phyloP scores from a whole-genome alignment of 345 rosid genomes.

The Aquilaria malaccensis region DNA sequence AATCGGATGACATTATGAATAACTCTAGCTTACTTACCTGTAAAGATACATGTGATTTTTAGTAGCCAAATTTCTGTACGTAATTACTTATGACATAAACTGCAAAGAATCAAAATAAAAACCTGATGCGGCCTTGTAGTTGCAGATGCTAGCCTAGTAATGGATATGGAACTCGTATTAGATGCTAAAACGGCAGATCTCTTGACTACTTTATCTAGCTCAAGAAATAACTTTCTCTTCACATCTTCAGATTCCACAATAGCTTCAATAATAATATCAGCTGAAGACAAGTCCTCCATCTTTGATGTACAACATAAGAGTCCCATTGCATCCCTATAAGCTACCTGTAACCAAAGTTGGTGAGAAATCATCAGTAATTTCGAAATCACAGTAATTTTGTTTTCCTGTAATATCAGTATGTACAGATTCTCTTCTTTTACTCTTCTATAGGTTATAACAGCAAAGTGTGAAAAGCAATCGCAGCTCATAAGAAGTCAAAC shows the following conservation, averaged over 20 bases:
- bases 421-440: too few species aligned
- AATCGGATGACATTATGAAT: slow-evolving; percentile 3
- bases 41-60: neutral
- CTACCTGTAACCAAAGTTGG: slow-evolving; percentile 29
- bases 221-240: slow-evolving; percentile 60
- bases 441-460: too few species aligned
- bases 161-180: slow-evolving; percentile 88
- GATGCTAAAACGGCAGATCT: slow-evolving; percentile 72
- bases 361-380: too few species aligned
- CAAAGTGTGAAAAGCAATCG: too few species aligned
- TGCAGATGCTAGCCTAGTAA: slow-evolving; percentile 75
- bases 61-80: neutral
- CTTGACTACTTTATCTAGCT: slow-evolving; percentile 56
- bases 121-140: slow-evolving; percentile 77
- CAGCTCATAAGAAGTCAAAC: too few species aligned
- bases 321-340: slow-evolving; percentile 45
- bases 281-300: slow-evolving; percentile 44
- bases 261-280: slow-evolving; percentile 77
- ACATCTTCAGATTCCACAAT: slow-evolving; percentile 79
- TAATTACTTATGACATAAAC: neutral
- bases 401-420: too few species aligned
- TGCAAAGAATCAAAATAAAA: slow-evolving; percentile 6
- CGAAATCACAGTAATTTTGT: too few species aligned
- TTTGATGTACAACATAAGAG: slow-evolving; percentile 51
- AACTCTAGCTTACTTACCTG: neutral